Evolutionary conservation across 2,329 filamentous ascomycete genomes (phyloP).

Genomic region (Botrytis byssoidea): DNA sequence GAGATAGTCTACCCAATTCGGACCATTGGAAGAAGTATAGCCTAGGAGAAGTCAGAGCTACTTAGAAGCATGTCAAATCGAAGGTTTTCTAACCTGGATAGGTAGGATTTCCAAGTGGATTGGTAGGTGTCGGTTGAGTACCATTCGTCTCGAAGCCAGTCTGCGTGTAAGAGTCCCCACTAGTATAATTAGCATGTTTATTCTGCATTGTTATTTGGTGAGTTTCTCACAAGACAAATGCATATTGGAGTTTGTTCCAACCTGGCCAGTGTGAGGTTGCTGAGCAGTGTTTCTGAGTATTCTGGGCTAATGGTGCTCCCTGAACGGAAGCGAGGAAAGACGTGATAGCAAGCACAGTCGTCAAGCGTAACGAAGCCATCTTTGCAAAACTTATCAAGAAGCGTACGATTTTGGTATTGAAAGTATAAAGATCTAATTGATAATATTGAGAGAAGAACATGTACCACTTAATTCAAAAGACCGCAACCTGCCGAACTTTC

Average conservation of each 20-base stretch:
- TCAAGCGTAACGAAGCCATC: not conserved
- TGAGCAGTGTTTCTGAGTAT: slow-evolving; percentile 25
- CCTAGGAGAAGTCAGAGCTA: not conserved
- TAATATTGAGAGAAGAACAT: too few relatives aligned
- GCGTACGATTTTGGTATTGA: not conserved
- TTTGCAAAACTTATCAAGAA: not conserved
- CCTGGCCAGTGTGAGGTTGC: slow-evolving; percentile 40
- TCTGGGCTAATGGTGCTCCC: not conserved
- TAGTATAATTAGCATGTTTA: slow-evolving; percentile 24
- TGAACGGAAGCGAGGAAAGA: slow-evolving; percentile 8
- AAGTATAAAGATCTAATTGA: too few relatives aligned
- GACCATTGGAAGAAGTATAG: slow-evolving; percentile 46
- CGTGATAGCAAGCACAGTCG: not conserved
- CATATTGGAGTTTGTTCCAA: slow-evolving; percentile 43
- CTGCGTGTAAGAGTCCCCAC: slow-evolving; percentile 44
- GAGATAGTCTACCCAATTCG: slow-evolving; percentile 55
- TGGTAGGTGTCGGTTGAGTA: slow-evolving; percentile 39
- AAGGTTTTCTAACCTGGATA: slow-evolving; percentile 38
- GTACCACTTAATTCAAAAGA: not conserved
- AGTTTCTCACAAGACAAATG: slow-evolving; percentile 45
- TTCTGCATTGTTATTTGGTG: not conserved
- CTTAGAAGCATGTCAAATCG: not conserved
- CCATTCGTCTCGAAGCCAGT: slow-evolving; percentile 42
- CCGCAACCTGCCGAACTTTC: not conserved
- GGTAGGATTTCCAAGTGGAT: slow-evolving; percentile 43